Evolutionary conservation across 371 early-diverging fungal species (phyloP).

Genomic region (Dinochytrium kinnereticum): DNA sequence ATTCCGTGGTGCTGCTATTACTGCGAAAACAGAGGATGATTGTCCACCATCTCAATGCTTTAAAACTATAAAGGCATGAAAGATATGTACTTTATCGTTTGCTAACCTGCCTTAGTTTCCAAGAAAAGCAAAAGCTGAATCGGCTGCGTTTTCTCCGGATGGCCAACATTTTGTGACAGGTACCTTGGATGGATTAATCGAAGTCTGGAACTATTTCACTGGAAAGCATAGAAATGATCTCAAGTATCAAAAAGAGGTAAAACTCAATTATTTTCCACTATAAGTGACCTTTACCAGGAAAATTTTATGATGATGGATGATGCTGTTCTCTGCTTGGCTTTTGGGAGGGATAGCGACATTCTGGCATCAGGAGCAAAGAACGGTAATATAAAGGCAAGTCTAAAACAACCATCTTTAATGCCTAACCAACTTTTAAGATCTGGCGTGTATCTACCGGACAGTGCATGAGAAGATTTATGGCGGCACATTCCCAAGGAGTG

Average conservation of each 20-base stretch:
- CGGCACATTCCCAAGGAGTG: constrained; percentile 87
- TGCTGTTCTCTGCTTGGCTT: constrained; percentile 76
- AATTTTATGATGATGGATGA: constrained; percentile 90
- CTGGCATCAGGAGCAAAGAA: constrained; percentile 86
- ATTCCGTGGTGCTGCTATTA: constrained; percentile 69
- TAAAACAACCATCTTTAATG: neutral
- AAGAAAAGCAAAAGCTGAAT: constrained; percentile 81
- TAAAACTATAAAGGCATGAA: constrained; percentile 73
- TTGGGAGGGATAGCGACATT: constrained; percentile 75
- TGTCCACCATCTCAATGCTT: constrained; percentile 67
- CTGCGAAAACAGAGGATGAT: constrained; percentile 73
- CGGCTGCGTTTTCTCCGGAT: constrained; percentile 77
- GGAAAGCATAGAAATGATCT: constrained; percentile 89
- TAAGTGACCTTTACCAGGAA: constrained; percentile 56
- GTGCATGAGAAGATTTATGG: constrained; percentile 70
- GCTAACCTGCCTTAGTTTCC: constrained; percentile 68
- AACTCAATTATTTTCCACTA: constrained; percentile 20
- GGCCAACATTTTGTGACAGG: constrained; percentile 88
- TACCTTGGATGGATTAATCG: constrained; percentile 90
- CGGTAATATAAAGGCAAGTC: constrained; percentile 78
- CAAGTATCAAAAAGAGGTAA: constrained; percentile 84
- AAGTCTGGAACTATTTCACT: constrained; percentile 89
- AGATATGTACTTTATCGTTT: neutral
- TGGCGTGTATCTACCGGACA: constrained; percentile 84
- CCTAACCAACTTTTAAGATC: constrained; percentile 44